Conservation (phyloP, 352 stramenopile genomes). For the Aphanomyces astaci region DNA sequence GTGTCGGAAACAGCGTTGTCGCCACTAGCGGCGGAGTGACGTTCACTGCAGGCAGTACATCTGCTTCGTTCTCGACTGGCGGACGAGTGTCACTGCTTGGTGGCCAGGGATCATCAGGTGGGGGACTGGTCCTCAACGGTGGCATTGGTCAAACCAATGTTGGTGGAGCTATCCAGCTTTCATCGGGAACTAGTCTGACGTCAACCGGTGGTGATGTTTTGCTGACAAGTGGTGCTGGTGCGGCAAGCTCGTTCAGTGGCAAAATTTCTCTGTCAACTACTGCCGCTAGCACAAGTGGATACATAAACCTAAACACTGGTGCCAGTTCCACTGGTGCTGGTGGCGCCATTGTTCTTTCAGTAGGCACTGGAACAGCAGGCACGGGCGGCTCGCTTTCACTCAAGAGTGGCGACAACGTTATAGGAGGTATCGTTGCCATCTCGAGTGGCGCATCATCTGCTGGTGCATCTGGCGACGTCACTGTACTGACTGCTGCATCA, state of each 20-base stretch:
- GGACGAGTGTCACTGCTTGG: slow-evolving; percentile 29
- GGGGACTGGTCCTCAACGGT: slow-evolving; percentile 27
- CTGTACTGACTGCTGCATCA: not conserved
- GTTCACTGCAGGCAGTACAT: slow-evolving; percentile 28
- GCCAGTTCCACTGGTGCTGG: not conserved
- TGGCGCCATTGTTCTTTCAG: slow-evolving; percentile 17
- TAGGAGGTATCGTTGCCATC: slow-evolving; percentile 10
- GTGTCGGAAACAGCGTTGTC: slow-evolving; percentile 4
- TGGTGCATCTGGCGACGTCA: slow-evolving; percentile 10
- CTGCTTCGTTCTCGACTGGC: slow-evolving; percentile 29
- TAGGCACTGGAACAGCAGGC: slow-evolving; percentile 9
- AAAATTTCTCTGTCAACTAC: slow-evolving; percentile 30
- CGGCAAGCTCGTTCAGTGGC: slow-evolving; percentile 28
- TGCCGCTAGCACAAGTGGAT: slow-evolving; percentile 27
- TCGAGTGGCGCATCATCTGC: slow-evolving; percentile 10
- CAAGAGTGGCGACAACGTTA: slow-evolving; percentile 3
- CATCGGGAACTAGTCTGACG: slow-evolving; percentile 24
- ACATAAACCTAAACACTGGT: slow-evolving; percentile 2
- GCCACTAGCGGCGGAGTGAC: slow-evolving; percentile 22
- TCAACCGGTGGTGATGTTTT: slow-evolving; percentile 22
- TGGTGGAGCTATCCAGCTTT: slow-evolving; percentile 28
- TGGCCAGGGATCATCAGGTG: slow-evolving; percentile 28
- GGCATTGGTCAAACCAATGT: slow-evolving; percentile 15
- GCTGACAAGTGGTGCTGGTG: slow-evolving; percentile 27
- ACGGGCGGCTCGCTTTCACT: slow-evolving; percentile 12